Percentiles rank a stretch among this genome's conserved stretches.
These are phyloP conservation scores for Trichothecium roseum DNA, from an alignment of 2,329 filamentous ascomycete genomes.

Conservation along the genomic window DNA sequence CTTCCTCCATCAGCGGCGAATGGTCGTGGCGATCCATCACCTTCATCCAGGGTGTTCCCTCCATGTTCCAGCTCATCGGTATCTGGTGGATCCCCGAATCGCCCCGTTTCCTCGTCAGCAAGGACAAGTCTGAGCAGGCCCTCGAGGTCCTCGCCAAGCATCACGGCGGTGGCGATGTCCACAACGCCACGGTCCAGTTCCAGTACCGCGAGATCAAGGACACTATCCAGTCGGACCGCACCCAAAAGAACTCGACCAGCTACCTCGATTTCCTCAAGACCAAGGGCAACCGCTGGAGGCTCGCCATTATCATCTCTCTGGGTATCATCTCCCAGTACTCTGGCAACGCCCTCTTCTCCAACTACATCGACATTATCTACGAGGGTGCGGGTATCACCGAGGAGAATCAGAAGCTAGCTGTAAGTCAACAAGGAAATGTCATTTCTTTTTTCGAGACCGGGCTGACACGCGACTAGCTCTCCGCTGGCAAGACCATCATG, in stretches of 20 bases:
- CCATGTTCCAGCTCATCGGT: conserved; percentile 50
- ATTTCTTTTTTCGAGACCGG: not conserved
- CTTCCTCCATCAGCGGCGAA: conserved; percentile 42
- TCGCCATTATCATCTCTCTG: conserved; percentile 51
- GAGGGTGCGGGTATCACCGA: conserved; percentile 48
- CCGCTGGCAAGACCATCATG: conserved; percentile 48
- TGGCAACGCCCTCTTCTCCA: conserved; percentile 56
- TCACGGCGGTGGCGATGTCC: conserved; percentile 49
- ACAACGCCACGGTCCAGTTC: conserved; percentile 52
- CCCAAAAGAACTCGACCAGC: conserved; percentile 33
- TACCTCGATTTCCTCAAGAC: conserved; percentile 54
- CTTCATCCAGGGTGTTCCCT: conserved; percentile 52
- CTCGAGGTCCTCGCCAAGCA: conserved; percentile 50
- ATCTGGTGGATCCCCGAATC: conserved; percentile 61
- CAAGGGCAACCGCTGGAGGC: conserved; percentile 52
- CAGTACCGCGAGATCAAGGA: conserved; percentile 58
- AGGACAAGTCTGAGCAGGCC: conserved; percentile 53
- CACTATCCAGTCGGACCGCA: conserved; percentile 48
- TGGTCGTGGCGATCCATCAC: conserved; percentile 61
- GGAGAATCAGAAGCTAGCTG: conserved; percentile 44
- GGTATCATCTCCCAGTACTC: conserved; percentile 60
- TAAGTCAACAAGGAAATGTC: conserved; percentile 14
- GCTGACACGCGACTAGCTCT: conserved; percentile 16
- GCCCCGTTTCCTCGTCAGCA: conserved; percentile 53
- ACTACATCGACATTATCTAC: conserved; percentile 56